Percentiles rank a stretch among this genome's conserved stretches.
phyloP scores from a whole-genome alignment of 768 basidiomycete genomes.

The Paxillus involutus region DNA sequence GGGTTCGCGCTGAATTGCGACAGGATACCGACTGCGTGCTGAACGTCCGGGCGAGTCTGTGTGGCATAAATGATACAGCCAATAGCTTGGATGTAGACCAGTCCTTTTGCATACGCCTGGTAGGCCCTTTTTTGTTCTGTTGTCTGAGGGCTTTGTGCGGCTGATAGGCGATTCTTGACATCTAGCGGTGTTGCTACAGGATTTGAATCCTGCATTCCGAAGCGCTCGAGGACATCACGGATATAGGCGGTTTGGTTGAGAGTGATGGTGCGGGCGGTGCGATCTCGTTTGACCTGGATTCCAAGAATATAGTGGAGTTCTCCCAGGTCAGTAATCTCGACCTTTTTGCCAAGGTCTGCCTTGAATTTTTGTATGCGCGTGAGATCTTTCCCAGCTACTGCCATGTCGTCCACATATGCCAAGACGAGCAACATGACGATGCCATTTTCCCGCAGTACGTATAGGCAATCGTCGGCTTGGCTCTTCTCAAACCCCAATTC shows the following conservation, averaged over 20 bases:
- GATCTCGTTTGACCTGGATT: constrained; percentile 18
- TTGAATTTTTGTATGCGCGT: constrained; percentile 4
- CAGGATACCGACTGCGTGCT: constrained; percentile 1
- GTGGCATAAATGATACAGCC: constrained; percentile 27
- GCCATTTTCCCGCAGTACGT: not conserved
- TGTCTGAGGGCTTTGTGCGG: too few relatives aligned
- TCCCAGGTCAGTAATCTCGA: constrained; percentile 23
- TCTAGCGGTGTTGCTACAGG: constrained; percentile 3
- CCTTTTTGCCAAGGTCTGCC: constrained; percentile 6
- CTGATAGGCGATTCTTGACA: not conserved
- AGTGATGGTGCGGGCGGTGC: not conserved
- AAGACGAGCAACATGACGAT: constrained; percentile 16
- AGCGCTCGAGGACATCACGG: not conserved
- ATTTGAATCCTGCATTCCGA: not conserved
- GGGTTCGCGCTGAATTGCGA: constrained; percentile 9
- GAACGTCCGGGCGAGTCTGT: constrained; percentile 11
- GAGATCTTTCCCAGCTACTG: constrained; percentile 11
- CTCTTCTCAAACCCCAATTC: constrained; percentile 15
- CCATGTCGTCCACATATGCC: constrained; percentile 32
- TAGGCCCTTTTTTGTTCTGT: too few relatives aligned
- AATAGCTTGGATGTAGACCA: not conserved
- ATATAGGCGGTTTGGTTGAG: constrained; percentile 11
- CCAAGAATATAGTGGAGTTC: constrained; percentile 23
- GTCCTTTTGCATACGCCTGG: not conserved
- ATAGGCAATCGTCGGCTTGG: constrained; percentile 18